phyloP scores from a whole-genome alignment of 495 filamentous ascomycete genomes.

The Amorphotheca resinae region DNA sequence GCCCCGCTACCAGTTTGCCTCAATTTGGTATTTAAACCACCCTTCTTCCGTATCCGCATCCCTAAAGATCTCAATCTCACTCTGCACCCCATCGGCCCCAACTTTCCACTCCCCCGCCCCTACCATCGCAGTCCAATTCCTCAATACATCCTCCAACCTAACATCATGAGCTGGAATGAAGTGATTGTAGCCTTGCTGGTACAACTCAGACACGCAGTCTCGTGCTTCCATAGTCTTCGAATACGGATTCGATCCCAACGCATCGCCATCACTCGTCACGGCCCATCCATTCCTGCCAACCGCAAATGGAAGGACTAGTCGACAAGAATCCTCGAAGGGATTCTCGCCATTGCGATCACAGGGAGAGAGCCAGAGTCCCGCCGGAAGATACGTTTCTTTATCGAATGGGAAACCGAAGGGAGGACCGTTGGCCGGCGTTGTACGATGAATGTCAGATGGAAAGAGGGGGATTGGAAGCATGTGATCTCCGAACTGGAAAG shows the following conservation, averaged over 20 bases:
- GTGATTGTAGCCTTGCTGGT: slow-evolving; percentile 29
- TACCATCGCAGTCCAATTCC: slow-evolving; percentile 27
- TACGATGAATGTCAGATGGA: slow-evolving; percentile 11
- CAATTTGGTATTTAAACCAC: no score
- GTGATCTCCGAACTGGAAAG: slow-evolving; percentile 10
- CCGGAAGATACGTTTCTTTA: slow-evolving; percentile 1
- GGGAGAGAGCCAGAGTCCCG: slow-evolving; percentile 18
- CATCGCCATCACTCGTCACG: slow-evolving; percentile 22
- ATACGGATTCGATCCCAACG: slow-evolving; percentile 12
- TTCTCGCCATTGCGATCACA: slow-evolving; percentile 8
- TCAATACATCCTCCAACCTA: slow-evolving; percentile 26
- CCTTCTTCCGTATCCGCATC: slow-evolving; percentile 25
- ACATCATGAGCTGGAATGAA: no score
- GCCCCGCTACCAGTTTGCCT: no score
- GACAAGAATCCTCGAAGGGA: slow-evolving; percentile 20
- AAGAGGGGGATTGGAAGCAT: slow-evolving; percentile 20
- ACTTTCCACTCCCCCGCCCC: slow-evolving; percentile 31
- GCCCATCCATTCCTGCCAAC: slow-evolving; percentile 15
- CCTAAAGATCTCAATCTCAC: slow-evolving; percentile 28
- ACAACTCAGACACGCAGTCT: slow-evolving; percentile 22
- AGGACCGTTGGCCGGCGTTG: neutral
- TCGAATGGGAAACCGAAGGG: no score
- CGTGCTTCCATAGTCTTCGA: no score
- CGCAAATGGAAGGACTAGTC: slow-evolving; percentile 17
- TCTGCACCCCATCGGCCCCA: slow-evolving; percentile 27